These are phyloP conservation scores for Diplodia corticola DNA, from an alignment of 2,329 filamentous ascomycete species.

Conservation along the genomic window DNA sequence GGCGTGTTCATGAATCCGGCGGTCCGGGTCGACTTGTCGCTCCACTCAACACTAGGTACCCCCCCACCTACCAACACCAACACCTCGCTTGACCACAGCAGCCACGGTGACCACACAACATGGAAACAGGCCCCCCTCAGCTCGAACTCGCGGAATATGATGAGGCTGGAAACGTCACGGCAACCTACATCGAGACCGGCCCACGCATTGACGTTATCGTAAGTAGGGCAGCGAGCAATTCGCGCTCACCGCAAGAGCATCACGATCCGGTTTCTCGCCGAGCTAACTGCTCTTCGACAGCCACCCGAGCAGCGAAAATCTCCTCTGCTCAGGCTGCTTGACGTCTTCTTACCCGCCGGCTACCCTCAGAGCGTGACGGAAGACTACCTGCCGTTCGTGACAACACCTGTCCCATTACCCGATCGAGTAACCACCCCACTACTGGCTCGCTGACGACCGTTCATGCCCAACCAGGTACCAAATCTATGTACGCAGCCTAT, in stretches of 20 bases:
- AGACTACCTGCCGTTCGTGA: slow-evolving; percentile 70
- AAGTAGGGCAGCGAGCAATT: slow-evolving; percentile 25
- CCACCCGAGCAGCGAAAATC: slow-evolving; percentile 26
- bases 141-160: slow-evolving; percentile 45
- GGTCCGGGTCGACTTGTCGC: not conserved
- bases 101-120: not conserved
- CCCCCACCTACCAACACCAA: not conserved
- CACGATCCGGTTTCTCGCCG: not conserved
- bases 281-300: slow-evolving; percentile 27
- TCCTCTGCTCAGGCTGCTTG: slow-evolving; percentile 51
- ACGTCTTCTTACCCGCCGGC: slow-evolving; percentile 83
- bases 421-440: slow-evolving; percentile 21
- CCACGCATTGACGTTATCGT: slow-evolving; percentile 51
- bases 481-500: slow-evolving; percentile 57
- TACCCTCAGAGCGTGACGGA: slow-evolving; percentile 82
- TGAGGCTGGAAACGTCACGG: slow-evolving; percentile 51
- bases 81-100: slow-evolving; percentile 1
- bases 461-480: slow-evolving; percentile 55
- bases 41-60: slow-evolving; percentile 16
- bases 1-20: not conserved
- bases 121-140: slow-evolving; percentile 1
- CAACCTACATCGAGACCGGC: slow-evolving; percentile 51
- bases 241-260: slow-evolving; percentile 12
- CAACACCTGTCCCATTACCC: slow-evolving; percentile 2
- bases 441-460: not conserved